phyloP scores from a whole-genome alignment of 768 basidiomycete genomes.

The Coprinopsis cinerea region DNA sequence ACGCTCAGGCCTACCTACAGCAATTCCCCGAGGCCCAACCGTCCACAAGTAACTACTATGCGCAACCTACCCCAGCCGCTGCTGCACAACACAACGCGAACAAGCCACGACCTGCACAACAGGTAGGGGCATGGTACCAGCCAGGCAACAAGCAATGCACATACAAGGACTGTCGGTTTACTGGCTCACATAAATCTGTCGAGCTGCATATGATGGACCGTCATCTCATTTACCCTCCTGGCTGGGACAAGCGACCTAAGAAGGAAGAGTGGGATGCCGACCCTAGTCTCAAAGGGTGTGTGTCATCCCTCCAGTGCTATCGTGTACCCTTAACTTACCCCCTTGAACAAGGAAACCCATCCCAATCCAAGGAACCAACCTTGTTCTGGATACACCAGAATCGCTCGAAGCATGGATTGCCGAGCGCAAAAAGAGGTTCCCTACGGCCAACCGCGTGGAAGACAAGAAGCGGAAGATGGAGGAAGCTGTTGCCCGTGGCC shows the following conservation, averaged over 20 bases:
- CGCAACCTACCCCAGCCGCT: conserved; percentile 7
- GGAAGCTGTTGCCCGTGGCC: conserved; percentile 78
- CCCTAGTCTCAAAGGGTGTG: conserved; percentile 72
- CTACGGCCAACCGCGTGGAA: conserved; percentile 58
- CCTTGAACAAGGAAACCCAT: conserved; percentile 71
- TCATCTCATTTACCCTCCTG: conserved; percentile 77
- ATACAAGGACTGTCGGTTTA: conserved; percentile 59
- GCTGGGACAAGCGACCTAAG: conserved; percentile 54
- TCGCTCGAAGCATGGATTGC: conserved; percentile 80
- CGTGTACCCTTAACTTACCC: neutral
- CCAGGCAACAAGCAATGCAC: conserved; percentile 56
- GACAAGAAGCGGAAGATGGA: conserved; percentile 79
- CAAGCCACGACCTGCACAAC: conserved; percentile 4
- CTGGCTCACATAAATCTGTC: conserved; percentile 63
- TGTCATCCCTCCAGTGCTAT: conserved; percentile 6
- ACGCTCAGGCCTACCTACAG: conserved; percentile 50
- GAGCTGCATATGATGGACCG: conserved; percentile 86
- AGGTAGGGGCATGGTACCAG: conserved; percentile 49
- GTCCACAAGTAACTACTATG: neutral
- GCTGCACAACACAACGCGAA: neutral
- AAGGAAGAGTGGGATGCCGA: conserved; percentile 75
- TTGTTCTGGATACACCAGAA: conserved; percentile 77
- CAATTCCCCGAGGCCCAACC: conserved; percentile 12
- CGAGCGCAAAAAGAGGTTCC: conserved; percentile 85
- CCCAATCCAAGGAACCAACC: conserved; percentile 72